Evolutionary conservation across 306 rosid species (phyloP), one percentile per base, ranked within the genome.

Genomic region (Pterocarpus santalinus): DNA sequence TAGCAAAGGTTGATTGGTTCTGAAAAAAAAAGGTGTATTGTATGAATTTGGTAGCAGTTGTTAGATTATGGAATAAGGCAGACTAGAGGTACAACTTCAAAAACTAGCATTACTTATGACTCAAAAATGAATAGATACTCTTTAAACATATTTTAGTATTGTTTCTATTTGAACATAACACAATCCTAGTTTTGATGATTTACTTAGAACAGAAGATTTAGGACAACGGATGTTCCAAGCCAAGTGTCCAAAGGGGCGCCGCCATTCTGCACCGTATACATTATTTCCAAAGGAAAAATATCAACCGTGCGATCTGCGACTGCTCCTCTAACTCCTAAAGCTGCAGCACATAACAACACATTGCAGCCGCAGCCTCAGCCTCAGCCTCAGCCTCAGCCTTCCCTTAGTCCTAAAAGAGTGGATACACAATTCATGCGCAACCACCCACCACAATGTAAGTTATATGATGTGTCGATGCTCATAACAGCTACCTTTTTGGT

Each of bases 201-300:
- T 14, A 13, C 63, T 69, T 33, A 72, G 49, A 57, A 71, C 90
- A 95, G 98, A 69, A 90, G 90, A 87, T 91, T 95, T 81, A 95
- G 90, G 70, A 75, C 85, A 13, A 43, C 77, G 0, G 97, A 95
- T 73, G 68, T 90, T 28, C 91, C 95, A 60, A 89, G 72, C 70
- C 10, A 33, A 0, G 97, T 92, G 80, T 83, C 92, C 3, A 93
- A 83, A 80, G 95, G 72, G 39, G 92, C 92, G 32, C 94, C 97
- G 0, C 83, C 81, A 17, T 95, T 90, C 84, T 92, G 97, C 87
- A 90, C 94, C 4, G 87, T 95, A 73, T 91, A 92, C 84, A 85
- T 86, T 17, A 93, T 95, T 72, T 36, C 88, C 82, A 91, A 89
- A 82, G 97, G 97, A 72, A 95, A 91, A 76, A 90, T 95, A 68